Base-by-base conservation (phyloP, 169 alveolate genomes). In the Babesia divergens region DNA sequence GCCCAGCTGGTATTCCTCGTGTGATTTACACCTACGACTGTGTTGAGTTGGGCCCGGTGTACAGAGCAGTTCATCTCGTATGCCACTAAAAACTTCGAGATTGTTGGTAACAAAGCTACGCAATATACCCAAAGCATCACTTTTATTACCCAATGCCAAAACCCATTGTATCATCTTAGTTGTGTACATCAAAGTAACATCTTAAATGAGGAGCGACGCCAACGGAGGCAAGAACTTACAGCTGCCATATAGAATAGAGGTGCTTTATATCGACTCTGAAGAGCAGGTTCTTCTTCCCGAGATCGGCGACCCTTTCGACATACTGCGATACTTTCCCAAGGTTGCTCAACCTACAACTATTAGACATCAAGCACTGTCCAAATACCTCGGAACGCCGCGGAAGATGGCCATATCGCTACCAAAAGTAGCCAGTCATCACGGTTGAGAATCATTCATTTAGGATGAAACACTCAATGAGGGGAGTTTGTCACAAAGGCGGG, bases 221-320 rank as follows among this genome's bases (percentile, higher is more conserved):
- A 14, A 18, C 28, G 32, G 11, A 49, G 28, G 5, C 9, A 2
- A 29, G 5, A 1, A 37, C 74, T 74, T 51, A 74, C 84, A 76
- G 68, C 52, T 65, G 66, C 82, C 82, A 79, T 5, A 79, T 66
- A 6, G 82, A 66, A 50, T 79, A 79, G 1, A 79, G 75, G 26
- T 79, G 83, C 40, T 42, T 79, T 20, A 79, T 40, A 22, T 66
- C 64, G 16, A 79, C 87, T 22, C 82, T 46, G 59, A 79, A 79
- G 8, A 79, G 83, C 62, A 79, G 56, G 52, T 79, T 79, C 72
- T 71, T 67, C 26, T 58, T 51, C 16, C 87, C 87, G 31, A 68
- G 65, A 22, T 79, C 82, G 6, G 70, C 71, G 49, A 79, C 82
- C 82, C 42, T 79, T 26, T 76, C 85, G 20, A 67, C 81, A 56